Evolutionary conservation across 1,139 yeast genomes (phyloP).

Genomic region (Kluyveromyces sp.): DNA sequence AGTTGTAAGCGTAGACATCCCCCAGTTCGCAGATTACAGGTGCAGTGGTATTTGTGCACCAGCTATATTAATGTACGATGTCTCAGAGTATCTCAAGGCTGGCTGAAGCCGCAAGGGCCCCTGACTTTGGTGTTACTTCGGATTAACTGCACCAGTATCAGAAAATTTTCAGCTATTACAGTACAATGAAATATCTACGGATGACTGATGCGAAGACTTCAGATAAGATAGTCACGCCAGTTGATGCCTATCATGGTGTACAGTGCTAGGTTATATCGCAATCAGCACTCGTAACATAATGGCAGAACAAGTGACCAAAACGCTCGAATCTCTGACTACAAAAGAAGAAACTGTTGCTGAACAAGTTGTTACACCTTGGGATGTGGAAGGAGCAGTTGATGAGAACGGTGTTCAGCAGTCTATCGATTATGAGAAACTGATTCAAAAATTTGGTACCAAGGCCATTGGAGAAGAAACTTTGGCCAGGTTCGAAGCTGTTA

Average conservation of each 20-base stretch:
- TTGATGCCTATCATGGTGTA: not conserved
- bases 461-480: conserved; percentile 65
- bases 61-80: no score
- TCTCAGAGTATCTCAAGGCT: no score
- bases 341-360: conserved; percentile 31
- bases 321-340: not conserved
- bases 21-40: no score
- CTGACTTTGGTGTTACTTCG: not conserved
- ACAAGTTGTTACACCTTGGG: conserved; percentile 93
- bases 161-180: not conserved
- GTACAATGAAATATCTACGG: not conserved
- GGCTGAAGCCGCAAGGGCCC: no score
- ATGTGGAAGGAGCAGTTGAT: conserved; percentile 96
- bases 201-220: not conserved
- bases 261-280: not conserved
- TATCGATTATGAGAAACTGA: conserved; percentile 84
- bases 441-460: conserved; percentile 81
- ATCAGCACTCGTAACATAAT: not conserved
- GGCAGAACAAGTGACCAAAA: conserved; percentile 2
- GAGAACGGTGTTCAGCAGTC: conserved; percentile 77
- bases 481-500: conserved; percentile 65
- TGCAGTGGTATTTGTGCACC: no score
- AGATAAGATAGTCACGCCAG: not conserved
- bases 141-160: not conserved
- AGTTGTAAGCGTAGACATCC: no score